Evolutionary conservation across 768 basidiomycete species (phyloP).

Genomic region (Kwoniella botswanensis): DNA sequence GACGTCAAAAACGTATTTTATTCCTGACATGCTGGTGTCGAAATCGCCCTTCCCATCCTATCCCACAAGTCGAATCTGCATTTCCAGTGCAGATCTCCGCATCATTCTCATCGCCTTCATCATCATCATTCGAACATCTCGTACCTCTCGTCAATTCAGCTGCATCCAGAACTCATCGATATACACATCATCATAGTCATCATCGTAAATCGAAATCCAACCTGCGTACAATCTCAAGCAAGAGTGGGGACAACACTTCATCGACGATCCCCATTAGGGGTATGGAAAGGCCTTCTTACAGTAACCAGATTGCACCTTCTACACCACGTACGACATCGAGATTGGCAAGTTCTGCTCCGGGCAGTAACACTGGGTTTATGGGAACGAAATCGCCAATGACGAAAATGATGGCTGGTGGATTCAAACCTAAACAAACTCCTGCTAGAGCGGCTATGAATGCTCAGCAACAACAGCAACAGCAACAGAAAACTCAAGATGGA

Average conservation of each 20-base stretch:
- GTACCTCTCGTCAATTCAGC: conserved; percentile 5
- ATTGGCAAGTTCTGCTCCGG: conserved; percentile 34
- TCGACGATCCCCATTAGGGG: conserved; percentile 50
- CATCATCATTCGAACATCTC: conserved; percentile 17
- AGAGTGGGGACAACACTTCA: conserved; percentile 12
- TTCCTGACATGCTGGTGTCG: conserved; percentile 93
- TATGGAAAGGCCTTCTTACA: conserved; percentile 30
- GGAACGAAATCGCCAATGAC: conserved; percentile 36
- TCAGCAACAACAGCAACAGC: neutral
- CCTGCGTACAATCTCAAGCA: conserved; percentile 15
- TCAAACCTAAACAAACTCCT: conserved; percentile 33
- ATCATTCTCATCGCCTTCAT: conserved; percentile 32
- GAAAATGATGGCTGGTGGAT: conserved; percentile 39
- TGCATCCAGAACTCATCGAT: conserved; percentile 15
- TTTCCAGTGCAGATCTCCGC: conserved; percentile 48
- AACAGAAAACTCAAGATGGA: neutral
- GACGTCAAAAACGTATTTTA: conserved; percentile 74
- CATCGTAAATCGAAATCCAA: conserved; percentile 29
- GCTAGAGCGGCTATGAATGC: conserved; percentile 29
- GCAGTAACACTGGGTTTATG: neutral
- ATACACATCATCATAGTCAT: conserved; percentile 25
- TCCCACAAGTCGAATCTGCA: conserved; percentile 22
- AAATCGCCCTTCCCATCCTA: conserved; percentile 57
- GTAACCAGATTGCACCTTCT: conserved; percentile 15
- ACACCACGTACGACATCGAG: conserved; percentile 25